A percentile compares a stretch with the other conserved stretches of the same genome.
Conservation (phyloP, 2,329 filamentous ascomycete genomes). For the Fusarium staphyleae region DNA sequence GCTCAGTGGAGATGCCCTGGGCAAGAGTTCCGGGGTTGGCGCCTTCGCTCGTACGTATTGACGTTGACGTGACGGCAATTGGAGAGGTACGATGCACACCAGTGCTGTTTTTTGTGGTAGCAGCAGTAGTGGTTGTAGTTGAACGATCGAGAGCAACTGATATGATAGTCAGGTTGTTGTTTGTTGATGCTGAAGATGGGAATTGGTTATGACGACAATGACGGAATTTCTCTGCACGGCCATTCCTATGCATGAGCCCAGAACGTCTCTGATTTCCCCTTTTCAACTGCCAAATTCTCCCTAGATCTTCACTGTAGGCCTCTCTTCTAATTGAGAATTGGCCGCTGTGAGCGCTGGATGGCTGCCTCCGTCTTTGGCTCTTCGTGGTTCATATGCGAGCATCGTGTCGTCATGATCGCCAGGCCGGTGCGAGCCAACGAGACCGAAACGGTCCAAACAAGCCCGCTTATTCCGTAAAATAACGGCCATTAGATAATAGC, state of each 20-base stretch:
- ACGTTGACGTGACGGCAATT: slow-evolving; percentile 28
- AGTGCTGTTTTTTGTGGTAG: slow-evolving; percentile 2
- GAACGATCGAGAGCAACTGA: slow-evolving; percentile 27
- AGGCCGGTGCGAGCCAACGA: slow-evolving; percentile 8
- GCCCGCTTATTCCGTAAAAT: slow-evolving; percentile 20
- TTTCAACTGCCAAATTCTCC: not conserved
- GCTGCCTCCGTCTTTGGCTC: slow-evolving; percentile 2
- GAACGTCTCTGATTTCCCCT: slow-evolving; percentile 1
- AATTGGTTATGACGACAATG: slow-evolving; percentile 5
- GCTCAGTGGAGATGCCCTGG: slow-evolving; percentile 19
- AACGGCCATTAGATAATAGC: slow-evolving; percentile 4
- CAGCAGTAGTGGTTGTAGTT: not conserved
- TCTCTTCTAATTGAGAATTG: not conserved
- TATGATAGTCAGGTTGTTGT: slow-evolving; percentile 34
- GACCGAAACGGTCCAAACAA: slow-evolving; percentile 13
- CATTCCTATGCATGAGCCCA: slow-evolving; percentile 34
- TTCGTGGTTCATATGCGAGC: slow-evolving; percentile 11
- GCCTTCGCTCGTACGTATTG: slow-evolving; percentile 22
- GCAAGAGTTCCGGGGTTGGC: slow-evolving; percentile 15
- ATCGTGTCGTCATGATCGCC: slow-evolving; percentile 40
- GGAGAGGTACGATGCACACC: slow-evolving; percentile 3
- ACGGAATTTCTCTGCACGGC: slow-evolving; percentile 1
- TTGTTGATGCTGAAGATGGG: slow-evolving; percentile 15
- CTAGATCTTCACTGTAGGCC: not conserved
- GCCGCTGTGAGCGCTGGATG: not conserved